Evolutionary conservation across 2,329 filamentous ascomycete species (phyloP).

Genomic region (Phaeosphaeria sp.): DNA sequence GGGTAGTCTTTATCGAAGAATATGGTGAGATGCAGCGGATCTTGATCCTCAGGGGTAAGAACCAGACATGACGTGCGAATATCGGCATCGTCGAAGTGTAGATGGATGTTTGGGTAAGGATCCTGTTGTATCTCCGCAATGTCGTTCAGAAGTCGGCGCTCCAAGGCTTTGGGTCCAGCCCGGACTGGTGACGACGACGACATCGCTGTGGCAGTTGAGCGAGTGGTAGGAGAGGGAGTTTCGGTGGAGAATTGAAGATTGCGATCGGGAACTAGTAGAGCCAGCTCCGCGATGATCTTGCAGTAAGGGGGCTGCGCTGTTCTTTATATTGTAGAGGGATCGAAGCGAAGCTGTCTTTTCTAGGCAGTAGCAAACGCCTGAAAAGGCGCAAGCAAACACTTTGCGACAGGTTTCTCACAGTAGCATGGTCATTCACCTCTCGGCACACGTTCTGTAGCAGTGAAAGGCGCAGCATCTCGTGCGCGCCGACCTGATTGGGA

Average conservation of each 20-base stretch:
- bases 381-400: neutral
- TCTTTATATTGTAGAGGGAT: neutral
- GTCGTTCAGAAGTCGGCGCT: slow-evolving; percentile 48
- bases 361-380: neutral
- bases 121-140: slow-evolving; percentile 54
- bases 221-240: neutral
- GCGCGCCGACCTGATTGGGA: neutral
- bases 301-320: neutral
- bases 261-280: slow-evolving; percentile 11
- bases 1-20: slow-evolving; percentile 49
- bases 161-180: slow-evolving; percentile 10
- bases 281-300: slow-evolving; percentile 8
- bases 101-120: slow-evolving; percentile 56
- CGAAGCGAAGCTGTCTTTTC: neutral
- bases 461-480: slow-evolving; percentile 4
- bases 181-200: neutral
- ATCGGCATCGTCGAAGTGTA: slow-evolving; percentile 49
- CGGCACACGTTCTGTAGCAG: neutral
- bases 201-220: neutral
- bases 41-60: slow-evolving; percentile 50
- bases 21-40: slow-evolving; percentile 54
- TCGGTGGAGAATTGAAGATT: neutral
- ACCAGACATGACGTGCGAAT: slow-evolving; percentile 52
- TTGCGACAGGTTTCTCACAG: neutral
- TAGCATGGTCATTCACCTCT: neutral